Evolutionary conservation across 495 filamentous ascomycete species (phyloP).

Genomic region (Lepidopterella palustris): DNA sequence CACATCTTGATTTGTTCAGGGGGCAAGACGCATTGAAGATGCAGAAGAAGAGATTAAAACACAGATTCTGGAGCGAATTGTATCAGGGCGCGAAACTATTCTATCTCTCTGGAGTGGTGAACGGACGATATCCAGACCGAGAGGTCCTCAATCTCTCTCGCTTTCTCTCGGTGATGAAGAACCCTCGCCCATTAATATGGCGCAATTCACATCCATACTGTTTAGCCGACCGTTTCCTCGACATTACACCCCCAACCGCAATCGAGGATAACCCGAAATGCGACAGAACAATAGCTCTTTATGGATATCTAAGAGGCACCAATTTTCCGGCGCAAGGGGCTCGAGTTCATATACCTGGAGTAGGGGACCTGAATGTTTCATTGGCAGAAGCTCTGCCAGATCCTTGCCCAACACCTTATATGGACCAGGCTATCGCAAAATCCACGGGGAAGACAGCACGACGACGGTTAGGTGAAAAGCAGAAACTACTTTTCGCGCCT

Average conservation of each 20-base stretch:
- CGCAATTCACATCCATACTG: slow-evolving; percentile 92
- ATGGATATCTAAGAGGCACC: slow-evolving; percentile 91
- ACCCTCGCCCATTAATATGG: slow-evolving; percentile 92
- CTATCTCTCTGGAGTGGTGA: slow-evolving; percentile 90
- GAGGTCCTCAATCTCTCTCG: slow-evolving; percentile 92
- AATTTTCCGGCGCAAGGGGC: slow-evolving; percentile 87
- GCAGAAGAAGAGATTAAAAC: slow-evolving; percentile 92
- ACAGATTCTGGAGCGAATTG: slow-evolving; percentile 91
- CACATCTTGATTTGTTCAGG: slow-evolving; percentile 90
- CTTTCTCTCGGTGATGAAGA: slow-evolving; percentile 98
- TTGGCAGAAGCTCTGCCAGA: slow-evolving; percentile 82
- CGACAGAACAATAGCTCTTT: slow-evolving; percentile 83
- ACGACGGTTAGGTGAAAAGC: slow-evolving; percentile 82
- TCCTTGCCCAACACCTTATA: slow-evolving; percentile 88
- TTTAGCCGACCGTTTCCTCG: slow-evolving; percentile 85
- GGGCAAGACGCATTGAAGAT: slow-evolving; percentile 83
- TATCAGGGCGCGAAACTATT: slow-evolving; percentile 96
- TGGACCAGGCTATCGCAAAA: slow-evolving; percentile 78
- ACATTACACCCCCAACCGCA: slow-evolving; percentile 84
- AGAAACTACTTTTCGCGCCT: slow-evolving; percentile 89
- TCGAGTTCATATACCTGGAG: slow-evolving; percentile 83
- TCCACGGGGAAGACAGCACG: slow-evolving; percentile 69
- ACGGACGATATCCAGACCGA: slow-evolving; percentile 92
- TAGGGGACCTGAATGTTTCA: slow-evolving; percentile 86
- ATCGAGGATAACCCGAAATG: slow-evolving; percentile 83